Base-by-base conservation (phyloP, 805 yeast genomes). In the Myxozyma monticola region DNA sequence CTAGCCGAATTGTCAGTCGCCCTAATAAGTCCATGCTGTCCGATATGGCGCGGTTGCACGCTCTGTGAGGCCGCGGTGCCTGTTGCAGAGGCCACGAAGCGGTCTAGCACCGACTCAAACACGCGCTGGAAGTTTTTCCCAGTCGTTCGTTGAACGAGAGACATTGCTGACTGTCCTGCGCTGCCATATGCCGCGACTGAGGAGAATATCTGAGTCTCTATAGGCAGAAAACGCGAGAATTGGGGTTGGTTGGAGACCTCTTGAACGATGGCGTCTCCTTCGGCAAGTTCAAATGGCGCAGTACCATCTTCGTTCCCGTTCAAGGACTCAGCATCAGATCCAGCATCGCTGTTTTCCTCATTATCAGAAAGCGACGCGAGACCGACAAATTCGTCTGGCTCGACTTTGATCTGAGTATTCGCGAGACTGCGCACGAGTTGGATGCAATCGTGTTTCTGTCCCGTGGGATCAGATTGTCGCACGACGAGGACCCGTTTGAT, bases 1-100 rank as follows among this genome's bases (percentile, higher is more conserved):
- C 88, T 81, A 0, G 95, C 95, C 51, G 80, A 81, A 57, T 80
- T 81, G 62, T 86, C 95, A 51, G 80, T 79, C 15, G 83, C 81
- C 54, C 85, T 74, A 0, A 84, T 74, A 10, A 88, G 69, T 1
- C 66, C 70, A 49, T 66, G 65, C 51, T 63, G 69, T 47, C 64
- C 69, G 39, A 63, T 51, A 48, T 63, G 49, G 49, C 63, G 50
- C 21, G 65, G 58, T 51, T 68, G 63, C 38, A 68, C 70, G 3
- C 47, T 35, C 30, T 54, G 54, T 8, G 51, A 17, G n/a, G n/a
- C n/a, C n/a, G n/a, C n/a, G n/a, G n/a, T n/a, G n/a, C n/a, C n/a
- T n/a, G n/a, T n/a, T n/a, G n/a, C n/a, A n/a, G n/a, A n/a, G n/a
- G n/a, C n/a, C n/a, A n/a, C 68, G 41, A 77, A 70, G 24, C 69